These are phyloP conservation scores for Lachancea mirantina DNA, from an alignment of 805 yeast species.

Conservation along the genomic window DNA sequence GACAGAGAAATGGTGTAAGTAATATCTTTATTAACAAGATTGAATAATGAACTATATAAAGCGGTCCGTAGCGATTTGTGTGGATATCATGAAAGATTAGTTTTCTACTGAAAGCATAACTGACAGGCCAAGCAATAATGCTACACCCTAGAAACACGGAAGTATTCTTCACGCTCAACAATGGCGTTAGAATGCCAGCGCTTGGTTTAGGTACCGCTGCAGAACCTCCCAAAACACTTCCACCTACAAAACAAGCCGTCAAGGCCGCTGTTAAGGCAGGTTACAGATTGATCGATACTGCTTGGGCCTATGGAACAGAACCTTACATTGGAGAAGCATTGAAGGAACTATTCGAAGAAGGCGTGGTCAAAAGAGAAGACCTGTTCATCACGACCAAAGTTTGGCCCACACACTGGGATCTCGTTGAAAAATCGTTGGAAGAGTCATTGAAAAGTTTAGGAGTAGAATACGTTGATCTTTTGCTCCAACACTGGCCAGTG, in stretches of 20 bases:
- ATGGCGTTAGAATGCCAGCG: constrained; percentile 57
- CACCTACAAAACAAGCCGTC: constrained; percentile 45
- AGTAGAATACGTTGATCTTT: constrained; percentile 68
- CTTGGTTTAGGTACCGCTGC: constrained; percentile 64
- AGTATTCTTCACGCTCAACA: constrained; percentile 41
- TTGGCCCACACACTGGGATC: constrained; percentile 49
- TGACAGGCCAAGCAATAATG: constrained; percentile 8
- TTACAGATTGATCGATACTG: constrained; percentile 70
- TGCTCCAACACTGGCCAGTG: constrained; percentile 75
- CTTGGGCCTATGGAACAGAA: constrained; percentile 64
- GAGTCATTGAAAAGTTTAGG: constrained; percentile 53
- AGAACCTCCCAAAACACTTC: constrained; percentile 41
- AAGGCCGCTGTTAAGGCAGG: constrained; percentile 57
- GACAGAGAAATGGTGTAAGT: no score
- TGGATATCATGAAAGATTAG: no score
- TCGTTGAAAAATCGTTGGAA: constrained; percentile 47
- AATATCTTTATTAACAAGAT: no score
- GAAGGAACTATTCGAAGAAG: constrained; percentile 40
- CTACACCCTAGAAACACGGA: constrained; percentile 32
- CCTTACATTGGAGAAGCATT: constrained; percentile 57
- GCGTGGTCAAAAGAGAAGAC: constrained; percentile 45
- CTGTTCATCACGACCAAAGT: constrained; percentile 69
- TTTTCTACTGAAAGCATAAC: no score
- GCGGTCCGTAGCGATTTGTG: no score
- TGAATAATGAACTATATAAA: no score